These are phyloP conservation scores for Davidsoniella virescens DNA, from an alignment of 2,329 filamentous ascomycete genomes.

Conservation along the genomic window DNA sequence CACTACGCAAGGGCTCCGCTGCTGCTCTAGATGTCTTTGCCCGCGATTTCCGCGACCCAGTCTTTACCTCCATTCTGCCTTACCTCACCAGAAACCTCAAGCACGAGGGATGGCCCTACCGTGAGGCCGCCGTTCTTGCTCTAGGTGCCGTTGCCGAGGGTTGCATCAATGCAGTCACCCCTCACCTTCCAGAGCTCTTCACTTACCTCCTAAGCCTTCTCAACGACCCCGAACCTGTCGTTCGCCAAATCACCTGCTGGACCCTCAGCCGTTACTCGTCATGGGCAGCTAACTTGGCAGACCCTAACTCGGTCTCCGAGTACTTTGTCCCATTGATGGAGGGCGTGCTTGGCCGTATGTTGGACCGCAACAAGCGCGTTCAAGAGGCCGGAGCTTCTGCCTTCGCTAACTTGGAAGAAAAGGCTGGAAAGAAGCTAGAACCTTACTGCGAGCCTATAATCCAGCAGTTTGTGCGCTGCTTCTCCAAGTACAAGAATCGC, in stretches of 20 bases:
- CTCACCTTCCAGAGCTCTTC: slow-evolving; percentile 78
- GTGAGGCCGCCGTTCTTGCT: slow-evolving; percentile 86
- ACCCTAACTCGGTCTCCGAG: slow-evolving; percentile 48
- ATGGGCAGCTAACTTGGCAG: slow-evolving; percentile 68
- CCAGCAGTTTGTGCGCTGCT: slow-evolving; percentile 81
- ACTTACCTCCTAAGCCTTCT: slow-evolving; percentile 80
- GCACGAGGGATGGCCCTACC: slow-evolving; percentile 76
- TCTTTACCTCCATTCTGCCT: slow-evolving; percentile 83
- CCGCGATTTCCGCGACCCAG: slow-evolving; percentile 69
- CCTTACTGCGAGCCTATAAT: slow-evolving; percentile 85
- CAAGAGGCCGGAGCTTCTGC: slow-evolving; percentile 92
- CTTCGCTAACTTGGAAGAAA: slow-evolving; percentile 91
- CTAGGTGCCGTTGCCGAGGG: slow-evolving; percentile 90
- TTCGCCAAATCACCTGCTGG: slow-evolving; percentile 96
- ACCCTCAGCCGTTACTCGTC: slow-evolving; percentile 83
- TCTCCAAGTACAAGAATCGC: slow-evolving; percentile 89
- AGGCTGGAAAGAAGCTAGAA: slow-evolving; percentile 62
- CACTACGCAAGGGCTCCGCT: slow-evolving; percentile 88
- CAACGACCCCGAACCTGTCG: slow-evolving; percentile 72
- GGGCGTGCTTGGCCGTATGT: slow-evolving; percentile 82
- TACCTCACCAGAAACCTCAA: slow-evolving; percentile 83
- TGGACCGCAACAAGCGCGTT: slow-evolving; percentile 94
- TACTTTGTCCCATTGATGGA: slow-evolving; percentile 97
- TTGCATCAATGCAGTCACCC: slow-evolving; percentile 76
- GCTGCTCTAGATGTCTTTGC: slow-evolving; percentile 90